phyloP scores from a whole-genome alignment of 805 yeast genomes.

The Ogataea pini region DNA sequence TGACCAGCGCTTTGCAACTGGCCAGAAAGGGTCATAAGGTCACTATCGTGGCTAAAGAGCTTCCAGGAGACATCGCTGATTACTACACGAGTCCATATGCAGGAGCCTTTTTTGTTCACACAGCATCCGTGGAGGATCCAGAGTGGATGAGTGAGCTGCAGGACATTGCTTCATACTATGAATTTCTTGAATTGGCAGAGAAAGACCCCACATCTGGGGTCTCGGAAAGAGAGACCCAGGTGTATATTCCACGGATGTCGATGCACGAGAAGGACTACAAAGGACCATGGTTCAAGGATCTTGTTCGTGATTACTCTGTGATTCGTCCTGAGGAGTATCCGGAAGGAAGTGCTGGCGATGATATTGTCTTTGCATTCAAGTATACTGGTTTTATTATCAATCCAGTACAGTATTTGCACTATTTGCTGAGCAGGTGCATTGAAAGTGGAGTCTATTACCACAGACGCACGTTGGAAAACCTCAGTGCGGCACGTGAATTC shows the following conservation, averaged over 20 bases:
- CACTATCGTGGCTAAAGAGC: slow-evolving; percentile 49
- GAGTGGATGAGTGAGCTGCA: slow-evolving; percentile 32
- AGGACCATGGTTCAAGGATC: slow-evolving; percentile 42
- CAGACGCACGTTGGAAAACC: slow-evolving; percentile 40
- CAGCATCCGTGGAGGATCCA: slow-evolving; percentile 37
- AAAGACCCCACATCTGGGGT: slow-evolving; percentile 43
- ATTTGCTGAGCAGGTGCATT: slow-evolving; percentile 46
- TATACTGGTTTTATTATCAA: slow-evolving; percentile 66
- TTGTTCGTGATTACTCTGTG: slow-evolving; percentile 38
- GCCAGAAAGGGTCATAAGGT: slow-evolving; percentile 42
- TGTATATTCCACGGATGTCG: slow-evolving; percentile 32
- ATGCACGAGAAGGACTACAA: slow-evolving; percentile 30
- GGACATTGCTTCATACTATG: slow-evolving; percentile 40
- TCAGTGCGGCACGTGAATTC: slow-evolving; percentile 2
- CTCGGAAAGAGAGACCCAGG: slow-evolving; percentile 32
- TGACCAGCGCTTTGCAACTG: slow-evolving; percentile 51
- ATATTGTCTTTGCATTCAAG: slow-evolving; percentile 44
- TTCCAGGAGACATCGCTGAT: slow-evolving; percentile 42
- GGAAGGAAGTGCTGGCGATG: slow-evolving; percentile 26
- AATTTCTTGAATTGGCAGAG: slow-evolving; percentile 38
- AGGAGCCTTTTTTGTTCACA: slow-evolving; percentile 50
- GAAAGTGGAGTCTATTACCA: slow-evolving; percentile 48
- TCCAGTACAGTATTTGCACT: slow-evolving; percentile 57
- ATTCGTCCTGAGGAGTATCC: slow-evolving; percentile 36
- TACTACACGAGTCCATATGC: slow-evolving; percentile 50